Conservation (phyloP, 1,284 basidiomycete species). For the Ustilago tritici region DNA sequence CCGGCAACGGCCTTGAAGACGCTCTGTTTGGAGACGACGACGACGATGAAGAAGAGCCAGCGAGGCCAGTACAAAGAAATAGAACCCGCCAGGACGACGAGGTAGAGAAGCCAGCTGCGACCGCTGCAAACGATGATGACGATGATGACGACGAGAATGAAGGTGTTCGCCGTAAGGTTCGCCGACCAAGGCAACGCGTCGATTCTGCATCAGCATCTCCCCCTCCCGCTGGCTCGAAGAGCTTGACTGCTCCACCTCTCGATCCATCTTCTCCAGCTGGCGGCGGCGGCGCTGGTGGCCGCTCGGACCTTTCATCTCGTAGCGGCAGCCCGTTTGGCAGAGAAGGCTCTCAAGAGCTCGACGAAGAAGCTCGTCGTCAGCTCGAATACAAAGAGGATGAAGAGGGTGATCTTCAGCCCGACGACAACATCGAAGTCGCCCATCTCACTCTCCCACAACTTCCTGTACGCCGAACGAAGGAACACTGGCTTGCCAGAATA, state of each 20-base stretch:
- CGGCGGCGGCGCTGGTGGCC: slow-evolving; percentile 19
- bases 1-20: slow-evolving; percentile 37
- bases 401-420: slow-evolving; percentile 71
- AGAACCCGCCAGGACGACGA: slow-evolving; percentile 10
- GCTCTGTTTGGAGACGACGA: slow-evolving; percentile 56
- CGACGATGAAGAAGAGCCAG: slow-evolving; percentile 44
- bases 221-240: slow-evolving; percentile 26
- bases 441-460: slow-evolving; percentile 57
- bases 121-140: slow-evolving; percentile 22
- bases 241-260: slow-evolving; percentile 28
- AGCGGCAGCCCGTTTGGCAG: slow-evolving; percentile 38
- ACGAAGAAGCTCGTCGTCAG: slow-evolving; percentile 48
- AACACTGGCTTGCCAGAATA: slow-evolving; percentile 64
- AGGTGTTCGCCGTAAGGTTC: slow-evolving; percentile 37
- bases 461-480: slow-evolving; percentile 63
- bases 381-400: slow-evolving; percentile 71
- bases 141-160: slow-evolving; percentile 52
- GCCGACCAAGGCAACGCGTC: slow-evolving; percentile 42
- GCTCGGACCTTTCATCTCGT: slow-evolving; percentile 35
- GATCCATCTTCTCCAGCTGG: slow-evolving; percentile 25
- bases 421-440: slow-evolving; percentile 75
- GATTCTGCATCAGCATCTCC: slow-evolving; percentile 43
- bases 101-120: not conserved
- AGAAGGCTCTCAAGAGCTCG: slow-evolving; percentile 43
- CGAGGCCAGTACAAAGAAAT: slow-evolving; percentile 15